Evolutionary conservation across 495 filamentous ascomycete genomes (phyloP), one percentile per base, ranked within the genome.

Genomic region (Beverwykella pulmonaria): DNA sequence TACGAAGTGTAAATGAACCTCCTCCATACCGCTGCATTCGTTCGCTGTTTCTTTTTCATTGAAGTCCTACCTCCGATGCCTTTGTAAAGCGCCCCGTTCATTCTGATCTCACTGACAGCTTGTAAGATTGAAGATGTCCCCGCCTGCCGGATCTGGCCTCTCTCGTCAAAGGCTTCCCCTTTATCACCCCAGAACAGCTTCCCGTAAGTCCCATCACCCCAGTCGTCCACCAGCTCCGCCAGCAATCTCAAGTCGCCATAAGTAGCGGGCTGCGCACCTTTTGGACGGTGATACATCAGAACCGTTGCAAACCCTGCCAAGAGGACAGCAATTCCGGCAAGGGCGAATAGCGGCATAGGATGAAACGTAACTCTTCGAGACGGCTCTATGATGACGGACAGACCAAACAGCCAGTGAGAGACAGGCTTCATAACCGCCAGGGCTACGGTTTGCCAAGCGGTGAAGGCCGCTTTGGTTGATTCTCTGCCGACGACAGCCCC

Each of bases 391-490:
- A 46, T 34, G 25, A 73, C 15, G 25, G 69, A 67, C 14, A 80
- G 68, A 62, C 81, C 80, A 57, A 82, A 79, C 1, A 81, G 54
- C 80, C 82, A 82, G 70, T 82, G 80, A 9, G 79, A 67, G 30
- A 75, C 61, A 0, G 79, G 68, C 59, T 83, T 83, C 54, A 79
- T 59, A 41, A 67, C 54, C 54, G 81, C 78, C 32, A 82, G 73
- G n/a, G 73, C 55, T 41, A 79, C 54, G 2, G 75, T 79, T 65
- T 80, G 73, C 81, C 81, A 82, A 22, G 71, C 75, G 0, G 70
- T 75, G 52, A 75, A 73, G 10, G 78, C 80, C 3, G 73, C 74
- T 25, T 63, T 53, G 46, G 81, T 58, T 0, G 79, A 75, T 5
- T 56, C 22, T n/a, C 36, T 34, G n/a, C 41, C 49, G 19, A 67